Base-by-base conservation (phyloP, 768 basidiomycete genomes). In the Mycena albidolilacea region DNA sequence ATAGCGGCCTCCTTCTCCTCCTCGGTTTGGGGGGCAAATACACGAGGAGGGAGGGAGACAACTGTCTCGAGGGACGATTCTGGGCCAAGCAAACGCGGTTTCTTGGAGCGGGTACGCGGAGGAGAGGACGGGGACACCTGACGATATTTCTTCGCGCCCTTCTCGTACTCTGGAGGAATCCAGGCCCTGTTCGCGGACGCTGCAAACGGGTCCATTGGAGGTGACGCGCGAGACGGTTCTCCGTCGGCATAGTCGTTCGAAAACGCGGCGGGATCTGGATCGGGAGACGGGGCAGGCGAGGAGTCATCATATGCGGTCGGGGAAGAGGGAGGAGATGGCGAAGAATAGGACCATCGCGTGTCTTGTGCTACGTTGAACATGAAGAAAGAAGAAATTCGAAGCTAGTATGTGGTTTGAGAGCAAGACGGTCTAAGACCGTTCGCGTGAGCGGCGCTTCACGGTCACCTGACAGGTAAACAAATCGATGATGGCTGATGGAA, bases 241-340 rank as follows among this genome's bases (percentile, higher is more conserved):
- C 55, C 65, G 35, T 67, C 57, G 8, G 43, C 38, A 15, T 30
- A 71, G 30, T 35, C 60, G 6, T 54, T 15, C 37, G 43, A 14
- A 50, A 71, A 5, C 70, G 64, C 46, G 19, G 64, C 82, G 4
- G 84, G 78, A 3, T 81, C 85, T 0, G 81, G 76, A 8, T 73
- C 64, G 7, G 90, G 89, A 37, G 90, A 90, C 0, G 89, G 88
- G 11, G 87, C 83, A 0, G 90, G 88, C 1, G 90, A 90, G 11
- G 86, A 86, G 63, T 83, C 83, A 8, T 76, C 72, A 55, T 78
- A 81, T 44, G 77, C 72, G 19, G 75, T 71, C 9, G 84, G 78
- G 5, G 82, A 84, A 4, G 84, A 85, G 0, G 81, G 80, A n/a
- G 86, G 71, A 8, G 75, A 72, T 3, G 70, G 69, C 17, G 70